Percentiles rank a stretch among this genome's conserved stretches.
phyloP scores from a whole-genome alignment of 768 basidiomycete species.

The Pleurotus platypus region DNA sequence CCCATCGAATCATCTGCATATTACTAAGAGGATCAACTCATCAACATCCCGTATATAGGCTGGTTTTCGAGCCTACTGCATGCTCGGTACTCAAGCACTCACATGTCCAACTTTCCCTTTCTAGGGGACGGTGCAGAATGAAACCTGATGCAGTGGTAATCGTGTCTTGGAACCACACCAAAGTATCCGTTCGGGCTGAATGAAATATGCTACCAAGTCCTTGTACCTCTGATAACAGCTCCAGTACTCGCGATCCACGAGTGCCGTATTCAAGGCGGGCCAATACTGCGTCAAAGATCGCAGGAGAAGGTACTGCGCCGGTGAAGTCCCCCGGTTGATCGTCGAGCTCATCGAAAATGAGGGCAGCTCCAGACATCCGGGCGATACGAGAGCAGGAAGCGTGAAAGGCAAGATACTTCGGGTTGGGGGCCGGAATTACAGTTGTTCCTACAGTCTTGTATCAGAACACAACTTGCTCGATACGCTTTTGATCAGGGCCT shows the following conservation, averaged over 20 bases:
- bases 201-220: too few species aligned
- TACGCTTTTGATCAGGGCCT: not conserved
- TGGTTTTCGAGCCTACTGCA: too few species aligned
- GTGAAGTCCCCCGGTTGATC: not conserved
- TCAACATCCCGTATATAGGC: too few species aligned
- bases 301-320: not conserved
- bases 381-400: constrained; percentile 10
- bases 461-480: not conserved
- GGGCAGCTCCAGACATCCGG: constrained; percentile 9
- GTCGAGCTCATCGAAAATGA: not conserved
- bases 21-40: too few species aligned
- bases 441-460: not conserved
- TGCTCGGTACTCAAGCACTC: too few species aligned
- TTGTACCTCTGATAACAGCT: too few species aligned
- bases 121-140: too few species aligned
- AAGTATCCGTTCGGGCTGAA: too few species aligned
- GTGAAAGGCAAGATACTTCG: constrained; percentile 5
- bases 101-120: too few species aligned
- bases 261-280: not conserved
- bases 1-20: too few species aligned
- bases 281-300: not conserved
- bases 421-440: not conserved
- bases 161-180: too few species aligned
- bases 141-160: too few species aligned
- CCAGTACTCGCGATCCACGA: not conserved